A percentile compares a stretch with the other conserved stretches of the same genome.
phyloP scores from a whole-genome alignment of 192 early-diverging fungal genomes.

The Linnemannia exigua region DNA sequence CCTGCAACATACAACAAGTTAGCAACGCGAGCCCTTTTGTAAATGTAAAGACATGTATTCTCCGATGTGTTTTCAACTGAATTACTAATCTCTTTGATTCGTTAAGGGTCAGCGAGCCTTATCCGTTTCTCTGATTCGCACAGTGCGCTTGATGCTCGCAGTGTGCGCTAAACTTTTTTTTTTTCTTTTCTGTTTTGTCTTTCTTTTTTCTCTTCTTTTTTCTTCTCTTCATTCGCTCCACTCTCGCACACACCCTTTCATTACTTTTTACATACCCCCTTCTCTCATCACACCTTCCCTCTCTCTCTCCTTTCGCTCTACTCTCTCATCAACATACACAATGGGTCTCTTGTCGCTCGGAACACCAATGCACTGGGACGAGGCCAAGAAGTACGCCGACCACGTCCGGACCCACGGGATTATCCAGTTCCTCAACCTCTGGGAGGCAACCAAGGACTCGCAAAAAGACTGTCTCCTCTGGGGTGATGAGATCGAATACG shows the following conservation, averaged over 20 bases:
- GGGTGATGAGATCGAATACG: slow-evolving; percentile 99
- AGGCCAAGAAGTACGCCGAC: slow-evolving; percentile 86
- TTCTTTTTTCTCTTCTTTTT: neutral
- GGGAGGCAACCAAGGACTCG: slow-evolving; percentile 83
- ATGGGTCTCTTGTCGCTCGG: slow-evolving; percentile 97
- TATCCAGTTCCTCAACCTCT: slow-evolving; percentile 92
- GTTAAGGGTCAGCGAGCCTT: too few relatives aligned
- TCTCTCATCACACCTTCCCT: neutral
- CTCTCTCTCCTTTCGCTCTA: too few relatives aligned
- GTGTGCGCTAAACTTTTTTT: neutral
- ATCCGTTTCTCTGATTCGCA: too few relatives aligned
- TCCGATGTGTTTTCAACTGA: neutral
- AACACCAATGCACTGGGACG: slow-evolving; percentile 97
- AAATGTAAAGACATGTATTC: neutral
- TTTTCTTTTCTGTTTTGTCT: neutral
- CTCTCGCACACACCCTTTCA: neutral
- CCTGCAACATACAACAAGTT: too few relatives aligned
- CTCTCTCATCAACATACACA: neutral
- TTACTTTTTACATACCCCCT: neutral
- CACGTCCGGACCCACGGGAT: slow-evolving; percentile 95
- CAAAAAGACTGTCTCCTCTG: slow-evolving; percentile 88
- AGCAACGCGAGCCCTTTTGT: neutral
- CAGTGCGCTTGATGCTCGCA: neutral
- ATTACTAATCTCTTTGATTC: slow-evolving; percentile 11
- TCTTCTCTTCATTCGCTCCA: neutral